phyloP scores from a whole-genome alignment of 202 grass and related monocot species.

The Carex arenaria region DNA sequence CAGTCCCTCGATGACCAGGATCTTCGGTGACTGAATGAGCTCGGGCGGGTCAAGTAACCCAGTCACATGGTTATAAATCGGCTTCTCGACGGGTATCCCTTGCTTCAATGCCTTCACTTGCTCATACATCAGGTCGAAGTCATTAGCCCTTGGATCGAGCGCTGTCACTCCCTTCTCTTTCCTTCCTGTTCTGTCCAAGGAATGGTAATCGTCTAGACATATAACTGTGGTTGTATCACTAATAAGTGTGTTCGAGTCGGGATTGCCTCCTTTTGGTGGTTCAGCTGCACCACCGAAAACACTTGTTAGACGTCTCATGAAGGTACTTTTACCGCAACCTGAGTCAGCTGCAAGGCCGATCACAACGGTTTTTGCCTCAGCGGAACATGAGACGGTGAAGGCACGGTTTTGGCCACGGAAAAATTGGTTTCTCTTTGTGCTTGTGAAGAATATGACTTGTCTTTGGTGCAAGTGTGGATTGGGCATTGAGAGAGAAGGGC shows the following conservation, averaged over 20 bases:
- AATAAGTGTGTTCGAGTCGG: slow-evolving; percentile 96
- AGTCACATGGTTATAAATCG: slow-evolving; percentile 96
- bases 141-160: slow-evolving; percentile 87
- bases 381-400: slow-evolving; percentile 62
- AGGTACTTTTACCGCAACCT: slow-evolving; percentile 95
- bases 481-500: slow-evolving; percentile 68
- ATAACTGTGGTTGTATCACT: slow-evolving; percentile 97
- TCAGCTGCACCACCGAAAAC: slow-evolving; percentile 96
- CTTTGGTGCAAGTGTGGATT: slow-evolving; percentile 59
- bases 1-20: slow-evolving; percentile 94
- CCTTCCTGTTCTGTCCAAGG: slow-evolving; percentile 84
- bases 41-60: slow-evolving; percentile 86
- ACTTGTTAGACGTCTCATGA: slow-evolving; percentile 96
- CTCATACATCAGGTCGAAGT: slow-evolving; percentile 99
- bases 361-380: slow-evolving; percentile 62
- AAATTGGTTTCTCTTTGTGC: slow-evolving; percentile 29
- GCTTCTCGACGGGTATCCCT: slow-evolving; percentile 68
- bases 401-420: slow-evolving; percentile 35
- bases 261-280: slow-evolving; percentile 89
- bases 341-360: slow-evolving; percentile 97
- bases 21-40: slow-evolving; percentile 82
- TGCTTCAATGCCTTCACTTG: slow-evolving; percentile 98
- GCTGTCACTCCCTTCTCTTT: slow-evolving; percentile 96
- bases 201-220: slow-evolving; percentile 97
- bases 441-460: slow-evolving; percentile 74